Percentiles rank a stretch among this genome's conserved stretches.
Evolutionary conservation across 768 basidiomycete species (phyloP).

Genomic region (Kwoniella europaea): DNA sequence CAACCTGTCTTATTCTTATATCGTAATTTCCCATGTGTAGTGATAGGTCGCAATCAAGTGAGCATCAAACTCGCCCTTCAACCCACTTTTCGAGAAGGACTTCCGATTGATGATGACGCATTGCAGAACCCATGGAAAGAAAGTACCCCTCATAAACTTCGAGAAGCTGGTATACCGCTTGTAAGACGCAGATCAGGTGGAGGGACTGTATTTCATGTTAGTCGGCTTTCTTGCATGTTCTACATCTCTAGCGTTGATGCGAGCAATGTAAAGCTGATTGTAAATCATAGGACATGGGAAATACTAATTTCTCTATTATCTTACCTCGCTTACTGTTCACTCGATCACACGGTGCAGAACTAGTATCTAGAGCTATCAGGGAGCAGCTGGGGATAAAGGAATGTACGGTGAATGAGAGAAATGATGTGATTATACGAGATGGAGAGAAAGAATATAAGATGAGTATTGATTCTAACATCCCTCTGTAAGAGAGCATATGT

Average conservation of each 20-base stretch:
- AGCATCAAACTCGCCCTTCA: constrained; percentile 18
- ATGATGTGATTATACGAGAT: constrained; percentile 79
- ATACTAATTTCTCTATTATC: constrained; percentile 96
- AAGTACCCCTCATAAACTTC: constrained; percentile 72
- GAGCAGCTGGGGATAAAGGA: constrained; percentile 70
- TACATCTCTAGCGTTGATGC: background rate
- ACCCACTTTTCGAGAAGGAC: background rate
- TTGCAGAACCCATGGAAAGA: constrained; percentile 94
- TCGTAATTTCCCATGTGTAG: constrained; percentile 82
- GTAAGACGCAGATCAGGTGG: constrained; percentile 88
- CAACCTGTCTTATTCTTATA: constrained; percentile 83
- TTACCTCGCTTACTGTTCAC: constrained; percentile 81
- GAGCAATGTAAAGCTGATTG: background rate
- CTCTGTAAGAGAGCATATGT: too few relatives aligned
- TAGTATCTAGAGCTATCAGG: constrained; percentile 77
- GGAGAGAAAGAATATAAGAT: constrained; percentile 72
- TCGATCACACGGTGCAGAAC: constrained; percentile 73
- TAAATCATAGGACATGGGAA: constrained; percentile 79
- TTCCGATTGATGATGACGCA: background rate
- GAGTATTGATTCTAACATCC: constrained; percentile 59
- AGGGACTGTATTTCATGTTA: constrained; percentile 93
- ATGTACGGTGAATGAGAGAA: constrained; percentile 82
- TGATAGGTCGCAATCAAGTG: constrained; percentile 86
- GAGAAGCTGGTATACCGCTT: constrained; percentile 68
- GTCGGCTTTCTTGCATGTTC: constrained; percentile 41